Evolutionary conservation across 2,329 filamentous ascomycete genomes (phyloP), one percentile per base, ranked within the genome.

Genomic region (Cadophora malorum): DNA sequence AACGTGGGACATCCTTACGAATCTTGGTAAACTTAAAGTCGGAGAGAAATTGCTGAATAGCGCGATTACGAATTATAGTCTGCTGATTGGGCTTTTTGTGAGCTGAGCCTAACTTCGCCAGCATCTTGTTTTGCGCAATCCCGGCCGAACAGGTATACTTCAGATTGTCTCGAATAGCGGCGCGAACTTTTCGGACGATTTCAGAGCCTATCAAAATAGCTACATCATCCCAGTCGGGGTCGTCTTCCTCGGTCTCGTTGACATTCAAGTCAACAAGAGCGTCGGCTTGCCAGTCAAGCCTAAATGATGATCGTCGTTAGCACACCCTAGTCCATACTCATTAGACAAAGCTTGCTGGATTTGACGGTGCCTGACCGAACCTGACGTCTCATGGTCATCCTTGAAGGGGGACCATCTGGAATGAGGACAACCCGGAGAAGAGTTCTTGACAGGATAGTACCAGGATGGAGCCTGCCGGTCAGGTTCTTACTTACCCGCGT

Each of bases 191-290:
- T 23, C 93, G 88, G 41, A 97, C 89, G 74, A 98, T 96, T 76
- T 97, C 94, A 1, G 94, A 94, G 0, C 92, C 96, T 75, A 97
- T 88, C 35, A 93, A 83, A 77, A 97, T 91, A 19, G 88, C 91
- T 72, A 98, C 86, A 81, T 99, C 96, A 78, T 99, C 95, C 96
- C 96, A 99, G 80, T 99, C 96, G 0, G 93, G 93, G 75, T 96
- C 91, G 73, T 91, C 86, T 23, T 90, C 86, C 79, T 97, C 94
- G 12, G 87, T 86, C 69, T 94, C 87, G 28, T 83, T 83, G 49
- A 88, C 84, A 72, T 96, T 90, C 60, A 97, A 82, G 76, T 94
- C 93, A 19, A 96, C 84, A 65, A 97, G 81, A n/a, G 89, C 91
- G 80, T 97, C 93, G 0, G 90, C 87, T 69, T 90, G 83, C 94